phyloP scores from a whole-genome alignment of 2,329 filamentous ascomycete species.

The Fusarium annulatum region DNA sequence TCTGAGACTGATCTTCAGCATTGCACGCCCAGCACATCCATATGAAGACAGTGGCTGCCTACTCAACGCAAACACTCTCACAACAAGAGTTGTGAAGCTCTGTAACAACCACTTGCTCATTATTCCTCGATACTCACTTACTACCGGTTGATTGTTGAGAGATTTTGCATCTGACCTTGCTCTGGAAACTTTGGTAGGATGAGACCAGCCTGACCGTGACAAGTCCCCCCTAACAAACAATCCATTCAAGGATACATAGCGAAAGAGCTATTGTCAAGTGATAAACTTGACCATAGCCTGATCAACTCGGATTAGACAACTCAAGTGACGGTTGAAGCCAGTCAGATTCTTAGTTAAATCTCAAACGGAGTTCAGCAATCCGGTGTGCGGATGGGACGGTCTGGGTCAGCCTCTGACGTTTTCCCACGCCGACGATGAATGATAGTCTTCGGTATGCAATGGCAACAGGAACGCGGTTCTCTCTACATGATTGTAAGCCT shows the following conservation, averaged over 20 bases:
- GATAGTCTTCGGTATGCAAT: background rate
- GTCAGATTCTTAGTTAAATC: background rate
- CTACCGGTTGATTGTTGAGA: no score
- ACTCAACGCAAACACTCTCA: background rate
- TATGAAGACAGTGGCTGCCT: background rate
- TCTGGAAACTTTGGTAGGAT: background rate
- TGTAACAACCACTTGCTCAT: background rate
- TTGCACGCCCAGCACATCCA: background rate
- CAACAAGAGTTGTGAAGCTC: background rate
- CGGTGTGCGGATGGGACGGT: background rate
- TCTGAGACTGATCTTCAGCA: background rate
- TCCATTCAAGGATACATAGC: background rate
- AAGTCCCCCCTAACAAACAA: background rate
- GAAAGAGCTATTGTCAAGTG: background rate
- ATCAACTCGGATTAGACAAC: background rate
- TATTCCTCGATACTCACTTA: background rate
- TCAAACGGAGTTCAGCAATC: background rate
- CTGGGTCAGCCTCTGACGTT: background rate
- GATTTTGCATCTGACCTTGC: background rate
- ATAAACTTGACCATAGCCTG: background rate
- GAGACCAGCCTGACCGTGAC: background rate
- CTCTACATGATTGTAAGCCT: background rate
- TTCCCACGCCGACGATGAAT: background rate
- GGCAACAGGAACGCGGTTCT: background rate
- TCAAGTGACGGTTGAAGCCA: background rate